These are phyloP conservation scores for Syzygium malaccense DNA, from an alignment of 441 rosid species.

Conservation along the genomic window DNA sequence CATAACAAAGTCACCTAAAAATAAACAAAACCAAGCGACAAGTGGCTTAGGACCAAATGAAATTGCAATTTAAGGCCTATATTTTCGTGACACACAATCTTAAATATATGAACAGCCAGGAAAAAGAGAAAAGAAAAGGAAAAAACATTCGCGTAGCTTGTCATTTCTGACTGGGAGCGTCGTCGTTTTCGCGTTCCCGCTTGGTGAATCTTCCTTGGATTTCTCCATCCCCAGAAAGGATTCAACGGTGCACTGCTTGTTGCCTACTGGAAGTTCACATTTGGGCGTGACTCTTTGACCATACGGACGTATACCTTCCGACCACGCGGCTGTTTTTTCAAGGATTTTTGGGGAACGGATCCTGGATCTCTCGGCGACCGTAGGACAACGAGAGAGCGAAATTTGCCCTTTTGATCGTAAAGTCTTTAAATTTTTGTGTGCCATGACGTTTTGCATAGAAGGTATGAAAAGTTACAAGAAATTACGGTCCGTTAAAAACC, in stretches of 20 bases:
- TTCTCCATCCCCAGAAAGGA: background rate
- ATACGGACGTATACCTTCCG: background rate
- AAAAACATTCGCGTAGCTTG: background rate
- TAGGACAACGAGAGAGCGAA: background rate
- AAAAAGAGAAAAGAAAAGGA: background rate
- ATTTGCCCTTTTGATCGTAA: background rate
- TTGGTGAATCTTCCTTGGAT: background rate
- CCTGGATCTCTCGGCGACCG: background rate
- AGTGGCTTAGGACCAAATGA: no score
- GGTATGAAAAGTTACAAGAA: background rate
- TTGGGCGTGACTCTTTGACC: background rate
- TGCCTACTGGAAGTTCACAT: background rate
- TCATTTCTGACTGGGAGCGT: background rate
- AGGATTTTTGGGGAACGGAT: background rate
- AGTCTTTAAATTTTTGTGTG: background rate
- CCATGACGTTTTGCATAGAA: background rate
- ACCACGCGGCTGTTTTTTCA: background rate
- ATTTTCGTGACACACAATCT: no score
- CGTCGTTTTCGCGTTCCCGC: background rate
- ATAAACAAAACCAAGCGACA: no score
- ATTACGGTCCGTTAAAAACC: background rate
- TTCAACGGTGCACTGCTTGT: background rate
- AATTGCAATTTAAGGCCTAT: no score
- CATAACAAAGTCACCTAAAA: no score
- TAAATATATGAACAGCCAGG: background rate